Conservation (phyloP, 208 protist genomes). For the Acanthamoeba castellanii region DNA sequence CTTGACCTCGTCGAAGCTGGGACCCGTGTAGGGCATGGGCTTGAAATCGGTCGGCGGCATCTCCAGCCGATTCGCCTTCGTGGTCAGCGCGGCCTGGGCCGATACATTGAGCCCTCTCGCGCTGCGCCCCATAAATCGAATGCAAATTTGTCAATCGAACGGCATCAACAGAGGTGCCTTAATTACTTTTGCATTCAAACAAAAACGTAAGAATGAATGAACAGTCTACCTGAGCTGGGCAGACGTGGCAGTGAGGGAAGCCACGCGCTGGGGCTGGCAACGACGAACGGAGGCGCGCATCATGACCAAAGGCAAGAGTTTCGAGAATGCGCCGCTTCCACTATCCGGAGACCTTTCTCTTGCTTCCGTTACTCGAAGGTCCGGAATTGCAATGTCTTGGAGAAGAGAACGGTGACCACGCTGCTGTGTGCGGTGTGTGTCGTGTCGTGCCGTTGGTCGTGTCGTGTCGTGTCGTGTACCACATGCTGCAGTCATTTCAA, state of each 20-base stretch:
- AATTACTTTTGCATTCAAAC: neutral
- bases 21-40: conserved; percentile 56
- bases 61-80: conserved; percentile 30
- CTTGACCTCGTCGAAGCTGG: conserved; percentile 68
- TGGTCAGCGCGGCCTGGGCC: neutral
- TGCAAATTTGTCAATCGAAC: neutral
- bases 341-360: too few species aligned
- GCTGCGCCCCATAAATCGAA: neutral
- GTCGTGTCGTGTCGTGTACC: too few species aligned
- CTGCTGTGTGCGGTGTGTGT: too few species aligned
- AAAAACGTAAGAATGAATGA: neutral
- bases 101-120: neutral
- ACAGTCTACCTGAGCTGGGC: neutral
- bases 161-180: too few species aligned
- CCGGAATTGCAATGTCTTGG: too few species aligned
- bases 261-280: neutral
- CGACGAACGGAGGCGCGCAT: neutral
- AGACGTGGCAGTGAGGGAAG: neutral
- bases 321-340: too few species aligned
- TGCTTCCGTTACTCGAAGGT: too few species aligned
- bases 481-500: too few species aligned
- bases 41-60: conserved; percentile 48
- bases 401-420: too few species aligned
- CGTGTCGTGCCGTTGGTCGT: too few species aligned
- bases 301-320: neutral